Evolutionary conservation across 179 eudicot species (phyloP), one percentile per base, ranked within the genome.

Genomic region (Spergularia azorica): DNA sequence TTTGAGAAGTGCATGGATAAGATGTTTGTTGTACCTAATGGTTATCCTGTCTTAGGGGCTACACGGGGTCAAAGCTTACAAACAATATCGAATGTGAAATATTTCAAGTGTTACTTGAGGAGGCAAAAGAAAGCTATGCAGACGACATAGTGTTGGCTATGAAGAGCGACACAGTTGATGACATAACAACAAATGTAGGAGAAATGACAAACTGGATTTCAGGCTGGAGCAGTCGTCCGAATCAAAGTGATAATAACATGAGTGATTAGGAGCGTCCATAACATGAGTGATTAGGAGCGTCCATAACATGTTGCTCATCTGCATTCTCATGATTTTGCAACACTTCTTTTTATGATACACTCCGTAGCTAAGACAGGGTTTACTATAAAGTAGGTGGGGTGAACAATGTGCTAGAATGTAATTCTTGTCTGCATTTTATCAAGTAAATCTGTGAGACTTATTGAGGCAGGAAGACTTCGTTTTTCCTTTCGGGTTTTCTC

Each of bases 11-110:
- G 9, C 57, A 72, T 43, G 60, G 20, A 41, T 9, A 14, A 20
- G 11, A 18, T 15, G n/a, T 6, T 9, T 43, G 8, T 32, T 62
- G 13, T 20, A 36, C 52, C 16, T 68, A 7, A 59, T 70, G 61
- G 1, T 16, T 60, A 59, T 46, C 54, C 36, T 32, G 61, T 43
- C 77, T 21, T 76, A 93, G 97, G 84, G 97, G 98, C 36, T 93
- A 93, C 75, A 74, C 90, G 0, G 98, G 91, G 6, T 14, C 86
- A 70, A 93, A 93, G 82, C 90, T 93, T 72, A 76, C 88, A 0
- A 91, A 91, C 87, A 93, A 93, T 68, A 83, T 93, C 5, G 93
- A 93, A 70, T 93, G 97, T 68, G 98, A 93, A 79, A 93, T 93
- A 70, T 93, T 93, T 81, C 91, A 88, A 87, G 88, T 84, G 51